Evolutionary conservation across 495 filamentous ascomycete species (phyloP).

Genomic region (Lasiosphaeria ovina): DNA sequence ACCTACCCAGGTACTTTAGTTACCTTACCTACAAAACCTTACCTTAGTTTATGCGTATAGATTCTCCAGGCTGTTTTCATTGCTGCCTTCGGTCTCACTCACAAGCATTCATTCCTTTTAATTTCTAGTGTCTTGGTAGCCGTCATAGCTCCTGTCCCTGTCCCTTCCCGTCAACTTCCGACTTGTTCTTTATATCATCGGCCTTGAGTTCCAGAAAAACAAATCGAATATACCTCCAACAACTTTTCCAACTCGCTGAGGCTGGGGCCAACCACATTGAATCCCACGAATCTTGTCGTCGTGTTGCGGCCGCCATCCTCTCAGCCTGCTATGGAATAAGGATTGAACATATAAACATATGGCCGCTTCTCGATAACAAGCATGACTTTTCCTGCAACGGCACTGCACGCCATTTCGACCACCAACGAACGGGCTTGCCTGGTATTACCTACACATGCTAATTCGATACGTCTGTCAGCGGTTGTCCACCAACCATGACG

Average conservation of each 20-base stretch:
- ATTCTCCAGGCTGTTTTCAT: too few relatives aligned
- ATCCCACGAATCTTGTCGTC: too few relatives aligned
- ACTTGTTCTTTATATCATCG: neutral
- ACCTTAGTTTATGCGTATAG: too few relatives aligned
- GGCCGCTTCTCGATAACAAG: neutral
- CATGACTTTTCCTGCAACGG: neutral
- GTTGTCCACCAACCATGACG: neutral
- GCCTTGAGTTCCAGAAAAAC: neutral
- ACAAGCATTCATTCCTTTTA: slow-evolving; percentile 1
- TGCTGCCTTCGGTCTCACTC: neutral
- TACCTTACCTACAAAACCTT: too few relatives aligned
- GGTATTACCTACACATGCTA: too few relatives aligned
- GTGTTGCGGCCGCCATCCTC: too few relatives aligned
- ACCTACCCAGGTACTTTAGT: too few relatives aligned
- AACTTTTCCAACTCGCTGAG: neutral
- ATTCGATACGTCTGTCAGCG: too few relatives aligned
- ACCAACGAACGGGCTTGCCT: neutral
- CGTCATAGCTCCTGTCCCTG: neutral
- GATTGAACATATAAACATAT: too few relatives aligned
- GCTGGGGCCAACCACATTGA: neutral
- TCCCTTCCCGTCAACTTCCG: neutral
- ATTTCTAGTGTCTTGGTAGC: neutral
- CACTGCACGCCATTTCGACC: neutral
- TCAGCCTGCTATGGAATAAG: too few relatives aligned
- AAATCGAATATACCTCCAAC: neutral